Conservation (phyloP, 2,329 filamentous ascomycete species). For the Coniochaeta pulveracea region DNA sequence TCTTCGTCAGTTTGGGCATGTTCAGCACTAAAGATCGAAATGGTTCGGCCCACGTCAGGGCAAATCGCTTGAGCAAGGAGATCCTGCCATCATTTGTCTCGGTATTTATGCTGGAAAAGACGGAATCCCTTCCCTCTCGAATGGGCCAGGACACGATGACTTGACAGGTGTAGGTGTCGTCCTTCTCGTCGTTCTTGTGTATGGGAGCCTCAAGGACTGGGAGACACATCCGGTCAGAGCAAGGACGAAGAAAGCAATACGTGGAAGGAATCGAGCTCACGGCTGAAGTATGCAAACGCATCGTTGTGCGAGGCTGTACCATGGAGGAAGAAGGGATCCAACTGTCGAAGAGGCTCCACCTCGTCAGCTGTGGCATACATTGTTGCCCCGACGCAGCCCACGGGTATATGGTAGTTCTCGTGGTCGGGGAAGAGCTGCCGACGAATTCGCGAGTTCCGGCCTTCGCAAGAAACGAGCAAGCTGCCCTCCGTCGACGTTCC, state of each 20-base stretch:
- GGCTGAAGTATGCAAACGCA: conserved; percentile 39
- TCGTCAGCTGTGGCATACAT: conserved; percentile 26
- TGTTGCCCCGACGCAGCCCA: conserved; percentile 35
- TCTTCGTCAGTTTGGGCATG: conserved; percentile 27
- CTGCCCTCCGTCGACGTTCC: conserved; percentile 26
- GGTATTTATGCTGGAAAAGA: too few species aligned
- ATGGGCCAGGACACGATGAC: conserved; percentile 40
- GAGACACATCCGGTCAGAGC: neutral
- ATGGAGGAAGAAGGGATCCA: conserved; percentile 45
- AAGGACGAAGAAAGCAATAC: too few species aligned
- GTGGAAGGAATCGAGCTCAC: conserved; percentile 19
- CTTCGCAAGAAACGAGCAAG: conserved; percentile 39
- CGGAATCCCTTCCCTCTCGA: too few species aligned
- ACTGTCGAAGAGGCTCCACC: conserved; percentile 26
- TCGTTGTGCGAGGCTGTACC: conserved; percentile 38
- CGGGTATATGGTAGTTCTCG: conserved; percentile 28
- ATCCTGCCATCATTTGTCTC: conserved; percentile 24
- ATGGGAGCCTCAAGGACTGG: conserved; percentile 41
- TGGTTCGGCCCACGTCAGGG: conserved; percentile 34
- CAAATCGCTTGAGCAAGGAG: conserved; percentile 29
- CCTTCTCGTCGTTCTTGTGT: conserved; percentile 21
- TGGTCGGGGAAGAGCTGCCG: conserved; percentile 22
- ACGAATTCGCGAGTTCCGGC: conserved; percentile 31
- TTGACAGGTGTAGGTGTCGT: conserved; percentile 32
- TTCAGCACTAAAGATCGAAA: conserved; percentile 29